Evolutionary conservation across 1,139 yeast genomes (phyloP), one percentile per base, ranked within the genome.

Genomic region (Lodderomyces oxycetoniae): DNA sequence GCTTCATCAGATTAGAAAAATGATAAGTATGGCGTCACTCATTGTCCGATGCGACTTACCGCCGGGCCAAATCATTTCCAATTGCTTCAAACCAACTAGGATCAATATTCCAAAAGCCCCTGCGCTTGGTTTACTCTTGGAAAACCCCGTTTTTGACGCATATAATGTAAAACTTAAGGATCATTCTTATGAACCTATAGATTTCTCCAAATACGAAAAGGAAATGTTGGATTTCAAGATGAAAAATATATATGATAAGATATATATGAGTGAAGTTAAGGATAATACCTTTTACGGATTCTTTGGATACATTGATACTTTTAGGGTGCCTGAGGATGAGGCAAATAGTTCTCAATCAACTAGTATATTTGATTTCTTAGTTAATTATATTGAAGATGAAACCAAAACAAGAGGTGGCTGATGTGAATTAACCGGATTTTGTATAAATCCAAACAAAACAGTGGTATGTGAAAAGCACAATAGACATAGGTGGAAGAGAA

Each of bases 51-150:
- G 93, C 14, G 91, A 95, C 12, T 77, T 91, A 50, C 95, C 97
- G 3, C 55, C 75, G 20, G 32, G n/a, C 9, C 70, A 71, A 14
- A 74, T 95, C 46, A 85, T 91, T 44, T 55, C 65, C n/a, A 84
- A 86, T 49, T 85, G 95, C 4, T 91, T 87, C 53, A 78, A 79
- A 2, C 70, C 77, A 2, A 72, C 73, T 30, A 84, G 80, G 49
- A 74, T 91, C 41, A 88, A 88, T 53, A 85, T 91, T 44, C 99
- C 99, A 35, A 93, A 91, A 60, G 98, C 97, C 0, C 99, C 99
- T 4, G 95, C 97, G 24, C 67, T 91, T 43, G 99, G 99, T 0
- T 67, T 91, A 39, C 63, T 93, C 34, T 71, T 91, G 39, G 98
- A 93, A 52, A 78, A 83, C 39, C 98, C 98, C 0, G 95, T 89